Evolutionary conservation across 805 yeast genomes (phyloP).

Genomic region (Lipomyces mesembrius): DNA sequence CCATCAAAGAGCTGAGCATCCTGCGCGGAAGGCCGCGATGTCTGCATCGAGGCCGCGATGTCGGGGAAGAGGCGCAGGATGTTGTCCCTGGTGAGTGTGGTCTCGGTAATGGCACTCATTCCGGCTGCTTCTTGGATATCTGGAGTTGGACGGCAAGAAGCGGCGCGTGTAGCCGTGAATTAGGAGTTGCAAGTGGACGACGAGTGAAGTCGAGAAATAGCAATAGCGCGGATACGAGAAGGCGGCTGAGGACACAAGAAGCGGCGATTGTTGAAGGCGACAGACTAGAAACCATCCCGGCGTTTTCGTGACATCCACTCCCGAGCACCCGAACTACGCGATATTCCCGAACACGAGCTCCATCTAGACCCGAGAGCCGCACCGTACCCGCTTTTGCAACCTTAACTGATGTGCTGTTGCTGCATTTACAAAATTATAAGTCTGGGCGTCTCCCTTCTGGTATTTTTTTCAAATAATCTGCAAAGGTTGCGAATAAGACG

Average conservation of each 20-base stretch:
- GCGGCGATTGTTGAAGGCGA: background rate
- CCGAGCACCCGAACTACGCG: background rate
- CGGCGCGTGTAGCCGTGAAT: background rate
- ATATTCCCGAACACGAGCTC: background rate
- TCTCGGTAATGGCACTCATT: conserved; percentile 32
- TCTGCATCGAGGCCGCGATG: conserved; percentile 58
- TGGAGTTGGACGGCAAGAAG: background rate
- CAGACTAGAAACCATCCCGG: background rate
- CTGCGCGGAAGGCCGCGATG: conserved; percentile 21
- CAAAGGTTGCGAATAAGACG: too few relatives aligned
- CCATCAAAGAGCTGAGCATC: conserved; percentile 66
- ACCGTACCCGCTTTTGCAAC: background rate
- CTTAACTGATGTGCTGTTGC: background rate
- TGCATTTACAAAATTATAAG: too few relatives aligned
- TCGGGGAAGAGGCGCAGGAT: conserved; percentile 67
- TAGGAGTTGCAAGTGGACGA: background rate
- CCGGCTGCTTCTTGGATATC: background rate
- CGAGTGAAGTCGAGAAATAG: background rate
- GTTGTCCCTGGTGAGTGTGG: conserved; percentile 50
- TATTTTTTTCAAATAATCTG: too few relatives aligned
- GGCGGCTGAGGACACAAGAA: background rate
- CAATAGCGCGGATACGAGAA: background rate
- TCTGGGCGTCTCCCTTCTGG: too few relatives aligned
- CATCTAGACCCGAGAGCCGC: background rate
- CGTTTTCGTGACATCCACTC: background rate